These are phyloP conservation scores for Sporothrix protearum DNA, from an alignment of 2,329 filamentous ascomycete genomes.

Conservation along the genomic window DNA sequence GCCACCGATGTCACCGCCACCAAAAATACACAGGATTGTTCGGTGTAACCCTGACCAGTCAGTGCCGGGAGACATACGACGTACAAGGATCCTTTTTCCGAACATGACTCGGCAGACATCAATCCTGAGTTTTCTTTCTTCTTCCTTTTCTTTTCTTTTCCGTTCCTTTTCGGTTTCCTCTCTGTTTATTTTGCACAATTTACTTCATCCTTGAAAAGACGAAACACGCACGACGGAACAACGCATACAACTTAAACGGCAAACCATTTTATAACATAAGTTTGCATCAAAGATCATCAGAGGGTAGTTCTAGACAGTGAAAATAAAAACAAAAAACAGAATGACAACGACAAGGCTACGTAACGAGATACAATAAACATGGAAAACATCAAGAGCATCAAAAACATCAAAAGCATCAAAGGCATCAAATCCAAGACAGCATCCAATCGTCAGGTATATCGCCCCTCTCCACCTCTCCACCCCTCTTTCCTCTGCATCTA, in stretches of 20 bases:
- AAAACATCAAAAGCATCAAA: neutral
- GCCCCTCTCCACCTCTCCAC: neutral
- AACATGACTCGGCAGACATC: neutral
- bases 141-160: neutral
- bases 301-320: neutral
- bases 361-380: too few relatives aligned
- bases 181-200: neutral
- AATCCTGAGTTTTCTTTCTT: neutral
- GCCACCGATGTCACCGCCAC: too few relatives aligned
- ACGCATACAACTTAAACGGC: neutral
- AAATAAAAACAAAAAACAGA: neutral
- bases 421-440: neutral
- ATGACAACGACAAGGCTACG: neutral
- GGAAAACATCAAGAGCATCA: neutral
- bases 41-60: neutral
- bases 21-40: neutral
- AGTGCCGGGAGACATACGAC: neutral
- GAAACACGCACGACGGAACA: neutral
- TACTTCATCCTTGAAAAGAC: neutral
- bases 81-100: neutral
- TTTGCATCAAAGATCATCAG: neutral
- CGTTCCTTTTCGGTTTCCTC: neutral
- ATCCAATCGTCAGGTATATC: neutral
- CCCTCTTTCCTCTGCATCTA: constrained; percentile 21
- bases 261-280: neutral